phyloP scores from a whole-genome alignment of 179 eudicot genomes.

The Vitellaria paradoxa region DNA sequence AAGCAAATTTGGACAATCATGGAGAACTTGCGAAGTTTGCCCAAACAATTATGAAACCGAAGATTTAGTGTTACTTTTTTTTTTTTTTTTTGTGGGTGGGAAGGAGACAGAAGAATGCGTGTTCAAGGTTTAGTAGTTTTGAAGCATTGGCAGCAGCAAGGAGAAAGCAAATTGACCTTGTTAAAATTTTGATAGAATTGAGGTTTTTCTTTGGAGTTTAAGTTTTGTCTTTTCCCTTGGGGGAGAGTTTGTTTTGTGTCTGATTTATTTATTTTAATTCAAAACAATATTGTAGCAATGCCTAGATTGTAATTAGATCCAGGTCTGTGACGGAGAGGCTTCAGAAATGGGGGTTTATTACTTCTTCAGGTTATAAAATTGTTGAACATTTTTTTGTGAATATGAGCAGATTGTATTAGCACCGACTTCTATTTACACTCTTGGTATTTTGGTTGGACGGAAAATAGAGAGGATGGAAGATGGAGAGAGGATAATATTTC shows the following conservation, averaged over 20 bases:
- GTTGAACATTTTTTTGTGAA: no score
- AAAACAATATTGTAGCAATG: no score
- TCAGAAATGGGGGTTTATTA: no score
- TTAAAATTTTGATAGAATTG: not conserved
- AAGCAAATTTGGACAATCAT: slow-evolving; percentile 58
- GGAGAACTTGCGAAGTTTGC: slow-evolving; percentile 57
- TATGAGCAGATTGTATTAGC: no score
- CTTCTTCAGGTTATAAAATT: no score
- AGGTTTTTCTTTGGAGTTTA: not conserved
- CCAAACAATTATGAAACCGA: slow-evolving; percentile 9
- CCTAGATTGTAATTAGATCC: no score
- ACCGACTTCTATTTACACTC: no score
- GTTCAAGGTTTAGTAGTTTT: not conserved
- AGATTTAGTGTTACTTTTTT: not conserved
- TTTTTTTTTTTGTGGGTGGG: not conserved
- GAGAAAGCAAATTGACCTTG: not conserved
- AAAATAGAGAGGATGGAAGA: no score
- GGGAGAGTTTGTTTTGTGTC: not conserved
- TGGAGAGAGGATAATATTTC: no score
- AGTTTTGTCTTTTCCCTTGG: not conserved
- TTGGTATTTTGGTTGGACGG: no score
- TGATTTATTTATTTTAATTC: slow-evolving; percentile 4
- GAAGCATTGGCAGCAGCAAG: not conserved
- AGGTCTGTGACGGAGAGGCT: no score
- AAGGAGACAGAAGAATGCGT: not conserved